Evolutionary conservation across 176 grass and related monocot species (phyloP), one percentile per base, ranked within the genome.

Genomic region (Raddia guianensis): DNA sequence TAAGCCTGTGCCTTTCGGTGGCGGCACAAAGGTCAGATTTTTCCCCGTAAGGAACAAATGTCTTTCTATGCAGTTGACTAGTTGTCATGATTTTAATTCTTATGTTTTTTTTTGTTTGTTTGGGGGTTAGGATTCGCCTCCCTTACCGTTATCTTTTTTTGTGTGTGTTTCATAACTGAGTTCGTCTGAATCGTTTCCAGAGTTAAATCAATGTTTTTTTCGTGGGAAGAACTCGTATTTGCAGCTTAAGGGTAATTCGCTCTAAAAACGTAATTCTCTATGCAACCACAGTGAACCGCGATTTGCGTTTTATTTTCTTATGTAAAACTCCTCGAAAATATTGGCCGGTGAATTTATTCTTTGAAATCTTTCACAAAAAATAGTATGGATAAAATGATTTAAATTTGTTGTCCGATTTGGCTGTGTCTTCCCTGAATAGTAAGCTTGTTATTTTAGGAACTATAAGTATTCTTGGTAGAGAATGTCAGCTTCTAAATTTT

Each of bases 1-100:
- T 33, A 83, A 78, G 77, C 95, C 95, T 9, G 85, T 92, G 44
- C 68, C 72, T 48, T 94, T 94, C 20, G 90, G 90, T 35, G 83
- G 72, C 68, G 88, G 86, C 66, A 80, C 79, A 9, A 94, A 94
- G 90, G 95, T 98, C 4, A 63, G 73, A 42, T 14, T 51, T 63
- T 21, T 16, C 34, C 19, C 42, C 9, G 9, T 4, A 3, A 8
- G 43, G 12, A 21, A 21, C 8, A 50, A 0, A 11, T 85, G 49
- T 58, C 44, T 49, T 50, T 82, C 13, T 3, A 48, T 34, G 21
- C 8, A 12, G 11, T 53, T 72, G 19, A n/a, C 42, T 61, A 12
- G 12, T 40, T 40, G 37, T 40, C 37, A 40, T 40, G 21, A 71
- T 48, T 45, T 70, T 6, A 45, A 7, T 70, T 5, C 5, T 5